A percentile compares a stretch with the other conserved stretches of the same genome.
Conservation (phyloP, 2,329 filamentous ascomycete species). For the Zymoseptoria ardabiliae region DNA sequence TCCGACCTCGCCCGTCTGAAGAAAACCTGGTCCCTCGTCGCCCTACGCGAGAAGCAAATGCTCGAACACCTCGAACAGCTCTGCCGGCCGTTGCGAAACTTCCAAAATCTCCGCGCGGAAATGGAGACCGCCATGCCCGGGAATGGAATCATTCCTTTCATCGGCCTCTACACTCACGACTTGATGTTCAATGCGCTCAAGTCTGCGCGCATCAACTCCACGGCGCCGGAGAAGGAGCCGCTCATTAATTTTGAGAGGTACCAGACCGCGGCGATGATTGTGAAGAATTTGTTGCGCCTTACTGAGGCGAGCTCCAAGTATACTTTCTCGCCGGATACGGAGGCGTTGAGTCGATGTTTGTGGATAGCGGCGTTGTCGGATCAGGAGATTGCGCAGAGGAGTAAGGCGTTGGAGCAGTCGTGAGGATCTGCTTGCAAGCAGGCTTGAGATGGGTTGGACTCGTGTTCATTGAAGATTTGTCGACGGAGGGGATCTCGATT, state of each 20-base stretch:
- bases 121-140: slow-evolving; percentile 61
- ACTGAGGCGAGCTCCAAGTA: slow-evolving; percentile 72
- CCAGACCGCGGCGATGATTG: slow-evolving; percentile 65
- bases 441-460: no score
- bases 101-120: slow-evolving; percentile 66
- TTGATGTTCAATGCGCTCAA: slow-evolving; percentile 75
- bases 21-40: slow-evolving; percentile 65
- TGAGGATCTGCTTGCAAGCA: neutral
- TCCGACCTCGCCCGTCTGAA: slow-evolving; percentile 62
- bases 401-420: slow-evolving; percentile 22
- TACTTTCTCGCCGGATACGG: slow-evolving; percentile 65
- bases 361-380: slow-evolving; percentile 75
- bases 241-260: slow-evolving; percentile 80
- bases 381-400: slow-evolving; percentile 53
- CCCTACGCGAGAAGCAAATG: slow-evolving; percentile 56
- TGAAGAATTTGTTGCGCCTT: slow-evolving; percentile 72
- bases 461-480: no score
- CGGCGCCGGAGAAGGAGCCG: slow-evolving; percentile 45
- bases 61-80: slow-evolving; percentile 63
- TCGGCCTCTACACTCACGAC: slow-evolving; percentile 75
- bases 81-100: slow-evolving; percentile 71
- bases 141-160: slow-evolving; percentile 73
- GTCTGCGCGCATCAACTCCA: slow-evolving; percentile 59
- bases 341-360: slow-evolving; percentile 71
- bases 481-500: no score